A percentile compares a stretch with the other conserved stretches of the same genome.
Evolutionary conservation across 768 basidiomycete genomes (phyloP).

Genomic region (Leccinum olivaceopallidum): DNA sequence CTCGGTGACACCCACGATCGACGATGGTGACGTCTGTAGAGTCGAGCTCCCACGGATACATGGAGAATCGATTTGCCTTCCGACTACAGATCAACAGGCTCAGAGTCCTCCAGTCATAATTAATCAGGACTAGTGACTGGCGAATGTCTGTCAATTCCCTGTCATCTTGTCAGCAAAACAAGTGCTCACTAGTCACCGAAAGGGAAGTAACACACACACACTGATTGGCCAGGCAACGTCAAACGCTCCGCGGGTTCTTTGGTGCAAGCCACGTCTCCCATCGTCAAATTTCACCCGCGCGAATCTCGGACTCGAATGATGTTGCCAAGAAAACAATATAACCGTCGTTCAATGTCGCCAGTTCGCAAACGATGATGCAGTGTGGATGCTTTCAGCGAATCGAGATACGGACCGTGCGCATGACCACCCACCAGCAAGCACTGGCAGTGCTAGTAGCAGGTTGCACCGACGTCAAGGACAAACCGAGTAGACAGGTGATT

Average conservation of each 20-base stretch:
- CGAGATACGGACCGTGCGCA: background rate
- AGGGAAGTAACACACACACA: background rate
- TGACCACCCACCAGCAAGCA: background rate
- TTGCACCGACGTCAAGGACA: background rate
- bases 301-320: background rate
- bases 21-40: slow-evolving; percentile 3
- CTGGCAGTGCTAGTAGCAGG: background rate
- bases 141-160: background rate
- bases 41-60: background rate
- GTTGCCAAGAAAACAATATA: background rate
- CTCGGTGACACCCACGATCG: slow-evolving; percentile 7
- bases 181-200: background rate
- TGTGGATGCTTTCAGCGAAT: background rate
- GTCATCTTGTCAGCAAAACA: background rate
- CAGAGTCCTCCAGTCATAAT: background rate
- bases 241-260: background rate
- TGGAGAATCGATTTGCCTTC: background rate
- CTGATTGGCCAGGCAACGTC: background rate
- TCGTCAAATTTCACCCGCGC: background rate
- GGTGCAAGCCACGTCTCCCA: background rate
- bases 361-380: background rate
- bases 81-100: background rate
- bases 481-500: background rate
- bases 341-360: background rate
- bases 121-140: background rate